Evolutionary conservation across 2,329 filamentous ascomycete genomes (phyloP), one percentile per base, ranked within the genome.

Genomic region (Pseudogymnoascus sp.): DNA sequence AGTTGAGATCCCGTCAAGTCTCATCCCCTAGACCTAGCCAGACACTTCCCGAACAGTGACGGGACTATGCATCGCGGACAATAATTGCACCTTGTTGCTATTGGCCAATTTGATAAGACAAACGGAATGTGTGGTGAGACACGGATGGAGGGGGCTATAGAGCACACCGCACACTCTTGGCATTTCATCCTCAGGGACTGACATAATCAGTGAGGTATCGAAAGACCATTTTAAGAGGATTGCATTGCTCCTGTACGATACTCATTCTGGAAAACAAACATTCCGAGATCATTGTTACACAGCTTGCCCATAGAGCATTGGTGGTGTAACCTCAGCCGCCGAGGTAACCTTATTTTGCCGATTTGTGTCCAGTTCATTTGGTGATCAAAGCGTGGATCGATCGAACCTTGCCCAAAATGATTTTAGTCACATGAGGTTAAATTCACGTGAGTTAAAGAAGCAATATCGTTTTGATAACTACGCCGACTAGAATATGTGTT

Each of bases 341-440:
- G 10, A 15, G n/a, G 29, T n/a, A 56, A 56, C 29, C 50, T 56
- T 56, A 56, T 56, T 26, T 19, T 56, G 29, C 29, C 29, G 29
- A 21, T 56, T 33, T 33, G 50, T 56, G 50, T 19, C 29, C 29
- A 56, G 50, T 6, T 56, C 50, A 19, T 21, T 56, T 33, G 9
- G 50, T 33, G 50, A 56, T 56, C 50, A 56, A 56, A 33, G 29
- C 50, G 50, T 21, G 26, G 44, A 31, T 53, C 6, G n/a, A 31
- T 53, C 6, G n/a, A 31, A 21, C 44, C 44, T 29, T 56, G 29
- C 29, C 50, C 50, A 21, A 56, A 33, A 19, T 56, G 11, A 13
- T 13, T 56, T 33, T 56, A 56, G 50, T 56, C 29, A 56, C 50
- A 56, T 56, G 50, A 56, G 50, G 50, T 26, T 56, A 29, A 53